Conservation (phyloP, 2,329 filamentous ascomycete species). For the Juglanconis oblonga region DNA sequence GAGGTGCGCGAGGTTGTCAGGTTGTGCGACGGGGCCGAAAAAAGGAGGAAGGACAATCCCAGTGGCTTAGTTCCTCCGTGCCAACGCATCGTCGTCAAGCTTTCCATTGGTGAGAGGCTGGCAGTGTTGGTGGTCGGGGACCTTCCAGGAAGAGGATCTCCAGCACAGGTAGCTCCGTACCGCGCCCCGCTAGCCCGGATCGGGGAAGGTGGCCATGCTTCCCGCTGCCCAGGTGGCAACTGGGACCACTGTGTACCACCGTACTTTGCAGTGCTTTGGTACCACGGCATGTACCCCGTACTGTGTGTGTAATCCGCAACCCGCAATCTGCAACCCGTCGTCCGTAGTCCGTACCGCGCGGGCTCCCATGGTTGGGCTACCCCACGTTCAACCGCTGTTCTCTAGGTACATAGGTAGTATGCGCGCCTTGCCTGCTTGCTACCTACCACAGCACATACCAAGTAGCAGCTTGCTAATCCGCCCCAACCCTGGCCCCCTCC, state of each 20-base stretch:
- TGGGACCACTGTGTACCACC: not conserved
- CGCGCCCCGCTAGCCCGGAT: not conserved
- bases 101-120: not conserved
- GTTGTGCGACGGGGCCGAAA: not conserved
- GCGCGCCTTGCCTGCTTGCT: too few relatives aligned
- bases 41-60: conserved; percentile 4
- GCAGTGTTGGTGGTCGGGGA: not conserved
- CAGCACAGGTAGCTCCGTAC: not conserved
- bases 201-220: not conserved
- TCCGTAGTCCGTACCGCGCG: too few relatives aligned
- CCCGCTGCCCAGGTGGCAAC: not conserved
- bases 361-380: not conserved
- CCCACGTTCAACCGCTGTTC: not conserved
- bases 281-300: too few relatives aligned
- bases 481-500: not conserved
- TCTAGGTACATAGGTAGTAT: too few relatives aligned
- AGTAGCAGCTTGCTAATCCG: not conserved
- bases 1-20: too few relatives aligned
- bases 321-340: too few relatives aligned
- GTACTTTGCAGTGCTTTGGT: too few relatives aligned
- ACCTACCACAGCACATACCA: not conserved
- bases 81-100: conserved; percentile 7
- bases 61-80: not conserved
- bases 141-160: not conserved
- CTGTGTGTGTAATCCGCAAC: too few relatives aligned